A percentile compares a stretch with the other conserved stretches of the same genome.
phyloP scores from a whole-genome alignment of 129 eudicot species.

The Heracleum sosnowskyi region DNA sequence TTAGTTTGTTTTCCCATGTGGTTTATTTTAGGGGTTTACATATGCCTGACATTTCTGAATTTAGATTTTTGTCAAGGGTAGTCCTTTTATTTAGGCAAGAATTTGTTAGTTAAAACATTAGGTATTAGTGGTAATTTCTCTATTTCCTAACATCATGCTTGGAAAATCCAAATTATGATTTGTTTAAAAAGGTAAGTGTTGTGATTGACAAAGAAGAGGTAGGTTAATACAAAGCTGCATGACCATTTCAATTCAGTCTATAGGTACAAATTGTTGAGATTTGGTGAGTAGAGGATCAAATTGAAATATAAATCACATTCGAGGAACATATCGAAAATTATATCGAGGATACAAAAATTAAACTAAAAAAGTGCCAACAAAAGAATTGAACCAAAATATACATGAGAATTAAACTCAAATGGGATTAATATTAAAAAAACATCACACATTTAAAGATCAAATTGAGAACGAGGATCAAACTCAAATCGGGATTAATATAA shows the following conservation, averaged over 20 bases:
- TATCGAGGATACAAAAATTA: too few relatives aligned
- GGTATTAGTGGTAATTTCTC: background rate
- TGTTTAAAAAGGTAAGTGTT: background rate
- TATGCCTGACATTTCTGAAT: constrained; percentile 23
- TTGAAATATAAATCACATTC: too few relatives aligned
- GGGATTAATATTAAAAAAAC: too few relatives aligned
- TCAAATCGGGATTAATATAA: too few relatives aligned
- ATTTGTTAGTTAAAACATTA: constrained; percentile 19
- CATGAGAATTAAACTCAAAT: too few relatives aligned
- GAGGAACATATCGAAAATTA: too few relatives aligned
- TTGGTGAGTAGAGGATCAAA: too few relatives aligned
- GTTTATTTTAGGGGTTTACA: constrained; percentile 16
- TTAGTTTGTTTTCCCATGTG: constrained; percentile 23
- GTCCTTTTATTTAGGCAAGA: constrained; percentile 54
- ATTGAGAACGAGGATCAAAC: too few relatives aligned
- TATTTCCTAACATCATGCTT: background rate
- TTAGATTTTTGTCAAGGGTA: constrained; percentile 27
- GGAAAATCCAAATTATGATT: background rate
- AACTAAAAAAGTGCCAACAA: too few relatives aligned
- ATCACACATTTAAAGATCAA: too few relatives aligned
- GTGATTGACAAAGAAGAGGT: background rate
- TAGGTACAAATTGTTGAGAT: background rate
- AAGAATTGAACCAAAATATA: too few relatives aligned
- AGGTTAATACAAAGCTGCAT: background rate
- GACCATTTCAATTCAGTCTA: background rate